Conservation (phyloP, 192 early-diverging fungal genomes). For the Pilobolus umbonatus region DNA sequence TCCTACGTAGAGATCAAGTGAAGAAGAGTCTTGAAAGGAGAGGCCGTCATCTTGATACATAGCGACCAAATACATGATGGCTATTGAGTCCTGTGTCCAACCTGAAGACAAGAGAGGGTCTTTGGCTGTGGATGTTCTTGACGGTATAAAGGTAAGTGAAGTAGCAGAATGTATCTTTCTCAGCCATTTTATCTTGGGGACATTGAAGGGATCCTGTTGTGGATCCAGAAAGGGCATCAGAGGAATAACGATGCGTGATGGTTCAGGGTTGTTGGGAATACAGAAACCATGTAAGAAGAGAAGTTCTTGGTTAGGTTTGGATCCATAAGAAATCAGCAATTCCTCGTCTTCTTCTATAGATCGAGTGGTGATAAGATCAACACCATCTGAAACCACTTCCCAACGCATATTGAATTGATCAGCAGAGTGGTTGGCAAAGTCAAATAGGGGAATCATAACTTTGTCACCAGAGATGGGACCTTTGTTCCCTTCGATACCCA, state of each 20-base stretch:
- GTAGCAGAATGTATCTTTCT: constrained; percentile 21
- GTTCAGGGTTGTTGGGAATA: constrained; percentile 44
- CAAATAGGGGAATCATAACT: constrained; percentile 62
- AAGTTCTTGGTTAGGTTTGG: constrained; percentile 64
- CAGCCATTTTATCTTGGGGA: constrained; percentile 34
- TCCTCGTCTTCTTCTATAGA: constrained; percentile 31
- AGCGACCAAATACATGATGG: constrained; percentile 31
- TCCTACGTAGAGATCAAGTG: no score
- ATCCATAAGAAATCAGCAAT: constrained; percentile 63
- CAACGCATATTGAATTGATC: constrained; percentile 48
- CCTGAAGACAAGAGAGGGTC: not conserved
- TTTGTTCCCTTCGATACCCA: constrained; percentile 46
- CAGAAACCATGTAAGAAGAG: constrained; percentile 69
- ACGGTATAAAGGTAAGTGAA: constrained; percentile 8
- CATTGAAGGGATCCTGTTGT: constrained; percentile 19
- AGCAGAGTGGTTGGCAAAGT: constrained; percentile 66
- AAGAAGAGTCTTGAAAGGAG: not conserved
- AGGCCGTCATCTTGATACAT: constrained; percentile 14
- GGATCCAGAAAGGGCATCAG: constrained; percentile 16
- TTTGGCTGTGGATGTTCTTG: not conserved
- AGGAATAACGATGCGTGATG: constrained; percentile 22
- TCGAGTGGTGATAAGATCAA: constrained; percentile 24
- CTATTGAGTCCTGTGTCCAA: constrained; percentile 20
- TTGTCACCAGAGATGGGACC: constrained; percentile 30
- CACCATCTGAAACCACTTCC: constrained; percentile 40